Conservation (phyloP, 177 flowering plant genomes). For the Tripterygium wilfordii region DNA sequence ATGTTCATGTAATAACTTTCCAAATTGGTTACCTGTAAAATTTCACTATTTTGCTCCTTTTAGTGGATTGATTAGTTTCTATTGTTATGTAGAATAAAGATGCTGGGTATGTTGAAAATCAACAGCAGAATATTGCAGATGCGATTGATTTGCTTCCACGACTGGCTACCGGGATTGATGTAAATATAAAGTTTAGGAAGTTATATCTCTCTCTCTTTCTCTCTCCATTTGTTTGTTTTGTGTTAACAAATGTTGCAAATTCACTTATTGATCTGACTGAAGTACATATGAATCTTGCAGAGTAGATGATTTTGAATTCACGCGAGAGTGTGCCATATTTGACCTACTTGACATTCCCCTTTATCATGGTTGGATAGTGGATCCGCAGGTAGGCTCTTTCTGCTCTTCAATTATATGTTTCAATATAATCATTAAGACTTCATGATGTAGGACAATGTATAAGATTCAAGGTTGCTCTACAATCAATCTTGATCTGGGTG, state of each 20-base stretch:
- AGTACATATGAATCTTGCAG: conserved; percentile 39
- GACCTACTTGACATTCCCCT: conserved; percentile 91
- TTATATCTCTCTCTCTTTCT: conserved; percentile 10
- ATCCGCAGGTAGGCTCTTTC: conserved; percentile 77
- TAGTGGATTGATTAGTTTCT: conserved; percentile 3
- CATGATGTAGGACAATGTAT: too few species aligned
- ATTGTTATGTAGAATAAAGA: conserved; percentile 63
- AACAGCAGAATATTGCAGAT: conserved; percentile 83
- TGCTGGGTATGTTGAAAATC: conserved; percentile 79
- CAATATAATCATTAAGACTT: too few species aligned
- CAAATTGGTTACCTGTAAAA: neutral
- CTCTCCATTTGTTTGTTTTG: neutral
- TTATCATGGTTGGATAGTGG: conserved; percentile 98
- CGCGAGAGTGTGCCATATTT: conserved; percentile 89
- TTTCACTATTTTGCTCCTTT: neutral
- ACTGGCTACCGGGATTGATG: conserved; percentile 95
- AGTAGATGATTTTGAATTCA: conserved; percentile 91
- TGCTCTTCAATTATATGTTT: neutral
- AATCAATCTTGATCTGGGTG: too few species aligned
- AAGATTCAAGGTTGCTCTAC: too few species aligned
- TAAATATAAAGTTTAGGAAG: conserved; percentile 85
- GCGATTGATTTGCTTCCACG: conserved; percentile 87
- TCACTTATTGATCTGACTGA: too few species aligned
- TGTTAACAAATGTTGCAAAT: neutral
- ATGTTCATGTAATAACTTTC: conserved; percentile 48